Conservation (phyloP, 129 eudicot species). For the Chrysanthemum lavandulifolium region DNA sequence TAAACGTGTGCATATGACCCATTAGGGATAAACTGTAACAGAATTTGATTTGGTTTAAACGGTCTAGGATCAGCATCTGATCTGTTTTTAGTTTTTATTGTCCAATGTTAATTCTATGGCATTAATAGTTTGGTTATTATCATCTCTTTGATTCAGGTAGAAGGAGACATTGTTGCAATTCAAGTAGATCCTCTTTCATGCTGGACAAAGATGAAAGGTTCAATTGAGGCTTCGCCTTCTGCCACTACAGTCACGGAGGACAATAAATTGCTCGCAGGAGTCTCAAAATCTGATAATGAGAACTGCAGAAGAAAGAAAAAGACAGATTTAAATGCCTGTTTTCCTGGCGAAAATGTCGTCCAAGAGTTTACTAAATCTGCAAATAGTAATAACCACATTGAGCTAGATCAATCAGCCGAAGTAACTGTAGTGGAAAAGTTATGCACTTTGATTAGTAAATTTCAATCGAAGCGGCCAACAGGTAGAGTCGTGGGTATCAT, state of each 20-base stretch:
- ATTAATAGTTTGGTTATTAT: slow-evolving; percentile 8
- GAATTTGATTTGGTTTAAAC: no score
- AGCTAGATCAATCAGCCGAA: slow-evolving; percentile 27
- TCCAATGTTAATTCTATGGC: background rate
- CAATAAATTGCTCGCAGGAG: background rate
- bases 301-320: no score
- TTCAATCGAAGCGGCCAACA: slow-evolving; percentile 78
- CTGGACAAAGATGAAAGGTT: slow-evolving; percentile 89
- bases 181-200: slow-evolving; percentile 59
- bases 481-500: slow-evolving; percentile 81
- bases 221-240: slow-evolving; percentile 25
- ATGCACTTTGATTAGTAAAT: slow-evolving; percentile 35
- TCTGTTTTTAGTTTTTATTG: slow-evolving; percentile 2
- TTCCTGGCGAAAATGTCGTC: slow-evolving; percentile 27
- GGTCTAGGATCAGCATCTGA: background rate
- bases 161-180: slow-evolving; percentile 79
- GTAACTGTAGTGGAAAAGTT: slow-evolving; percentile 49
- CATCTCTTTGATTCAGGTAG: slow-evolving; percentile 43
- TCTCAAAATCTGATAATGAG: no score
- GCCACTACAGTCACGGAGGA: slow-evolving; percentile 27
- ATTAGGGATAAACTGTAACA: no score
- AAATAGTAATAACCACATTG: slow-evolving; percentile 24
- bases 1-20: no score
- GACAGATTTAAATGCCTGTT: slow-evolving; percentile 1
- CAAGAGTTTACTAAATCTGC: no score